Conservation (phyloP, 495 filamentous ascomycete genomes). For the Aspergillus taichungensis region DNA sequence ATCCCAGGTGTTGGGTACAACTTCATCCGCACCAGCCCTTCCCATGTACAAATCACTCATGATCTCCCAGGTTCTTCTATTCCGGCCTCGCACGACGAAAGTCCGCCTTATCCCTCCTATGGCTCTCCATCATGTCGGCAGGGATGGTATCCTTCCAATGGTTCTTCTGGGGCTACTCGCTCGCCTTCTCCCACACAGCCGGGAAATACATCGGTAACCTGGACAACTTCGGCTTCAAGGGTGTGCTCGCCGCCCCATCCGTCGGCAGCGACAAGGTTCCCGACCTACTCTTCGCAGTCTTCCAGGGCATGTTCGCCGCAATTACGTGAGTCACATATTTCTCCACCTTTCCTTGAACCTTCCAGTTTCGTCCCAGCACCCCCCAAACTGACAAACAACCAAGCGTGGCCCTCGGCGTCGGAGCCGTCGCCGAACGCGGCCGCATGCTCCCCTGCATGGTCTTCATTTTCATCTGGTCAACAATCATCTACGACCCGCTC, state of each 20-base stretch:
- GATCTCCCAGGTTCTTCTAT: constrained; percentile 73
- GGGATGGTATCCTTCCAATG: constrained; percentile 91
- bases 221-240: constrained; percentile 74
- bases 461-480: constrained; percentile 96
- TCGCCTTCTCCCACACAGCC: constrained; percentile 82
- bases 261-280: constrained; percentile 75
- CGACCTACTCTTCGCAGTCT: constrained; percentile 85
- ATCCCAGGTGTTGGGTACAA: constrained; percentile 85
- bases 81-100: constrained; percentile 95
- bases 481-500: constrained; percentile 88
- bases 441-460: constrained; percentile 89
- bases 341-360: background rate
- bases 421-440: constrained; percentile 86
- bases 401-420: constrained; percentile 82
- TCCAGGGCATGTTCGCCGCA: constrained; percentile 96
- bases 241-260: constrained; percentile 72
- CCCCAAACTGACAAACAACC: constrained; percentile 3
- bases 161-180: constrained; percentile 99
- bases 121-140: constrained; percentile 93
- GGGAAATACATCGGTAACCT: constrained; percentile 80
- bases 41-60: constrained; percentile 4
- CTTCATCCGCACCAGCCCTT: background rate
- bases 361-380: background rate
- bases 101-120: constrained; percentile 88
- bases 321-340: constrained; percentile 61